Base-by-base conservation (phyloP, 2,329 filamentous ascomycete genomes). In the Sarocladium strictum region DNA sequence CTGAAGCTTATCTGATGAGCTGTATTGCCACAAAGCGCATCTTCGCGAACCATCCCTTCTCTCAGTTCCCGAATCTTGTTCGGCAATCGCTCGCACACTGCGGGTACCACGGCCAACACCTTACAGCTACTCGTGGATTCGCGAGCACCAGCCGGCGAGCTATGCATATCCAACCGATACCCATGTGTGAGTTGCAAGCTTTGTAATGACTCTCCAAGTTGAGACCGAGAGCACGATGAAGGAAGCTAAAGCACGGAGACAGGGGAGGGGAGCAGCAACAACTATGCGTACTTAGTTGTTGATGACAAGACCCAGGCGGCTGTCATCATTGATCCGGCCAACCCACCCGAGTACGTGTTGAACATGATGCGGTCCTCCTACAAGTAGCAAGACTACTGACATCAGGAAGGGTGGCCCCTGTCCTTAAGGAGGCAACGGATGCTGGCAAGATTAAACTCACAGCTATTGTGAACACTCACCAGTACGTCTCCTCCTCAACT, bases 401-500 rank as follows among this genome's bases (percentile, higher is more conserved):
- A n/a, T 47, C 2, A 14, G 23, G 27, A 35, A 86, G 83, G 62
- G 82, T 86, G 47, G 70, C 76, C 0, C 83, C 83, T 0, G 70
- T 85, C 15, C 72, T 99, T 53, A 86, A 93, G 67, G 79, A 91
- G 60, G 85, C 89, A 57, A 86, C 89, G 5, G 72, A 84, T 38
- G 73, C 76, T 21, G 86, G 87, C 15, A 81, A 83, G 61, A 90
- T 96, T 65, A 92, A 95, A 62, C 74, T 99, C 58, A 91, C 81
- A 23, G 89, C 86, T 51, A 96, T 99, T 66, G 85, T 97, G 64
- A 99, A 99, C 67, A 99, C 94, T 1, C 94, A 99, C 66, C 93
- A 97, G 92, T 96, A 76, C 71, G 89, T 71, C n/a, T 43, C 32
- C 15, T 23, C 17, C 38, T 7, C 19, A 14, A 11, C 32, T 47